Evolutionary conservation across 495 filamentous ascomycete genomes (phyloP), one percentile per base, ranked within the genome.

Genomic region (Beverwykella pulmonaria): DNA sequence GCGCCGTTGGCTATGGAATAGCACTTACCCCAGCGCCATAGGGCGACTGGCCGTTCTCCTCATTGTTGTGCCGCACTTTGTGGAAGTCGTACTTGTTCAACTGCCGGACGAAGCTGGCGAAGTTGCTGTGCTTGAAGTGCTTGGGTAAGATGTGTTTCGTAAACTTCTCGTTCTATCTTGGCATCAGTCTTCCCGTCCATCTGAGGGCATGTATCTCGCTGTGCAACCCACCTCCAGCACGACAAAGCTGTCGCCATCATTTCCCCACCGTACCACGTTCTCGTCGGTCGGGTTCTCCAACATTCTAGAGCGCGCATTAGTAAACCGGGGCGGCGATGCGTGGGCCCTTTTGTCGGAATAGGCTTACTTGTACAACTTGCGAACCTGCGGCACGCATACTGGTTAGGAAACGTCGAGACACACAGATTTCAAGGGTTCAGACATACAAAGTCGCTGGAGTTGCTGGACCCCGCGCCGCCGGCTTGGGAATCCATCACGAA

Each of bases 61-160:
- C 94, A 69, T 92, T 92, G 70, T 93, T 98, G 74, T 97, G 92
- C 68, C 94, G 86, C 49, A 99, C 94, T 82, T 99, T 99, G 81
- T 98, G 95, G 70, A 99, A 99, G 77, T 98, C 94, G 77, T 96
- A 99, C 75, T 99, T 99, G 81, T 99, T 99, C 53, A 99, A 81
- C 77, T 99, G 94, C 70, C 94, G 90, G 47, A 99, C 94, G 71
- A 99, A 99, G 80, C 92, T 96, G 46, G 95, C 94, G 76, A 99
- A 98, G 75, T 99, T 99, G 86, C 92, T 96, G 78, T 98, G 93
- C 79, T 98, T 99, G 83, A 98, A 98, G 75, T 99, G 94, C 75
- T 97, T 97, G 0, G 94, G 95, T 20, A 98, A 83, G 69, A 99
- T 97, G 53, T 89, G 88, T 76, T 97, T 98, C 49, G 94, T 98